Evolutionary conservation across 345 rosid genomes (phyloP), one percentile per base, ranked within the genome.

Genomic region (Euphorbia lathyris): DNA sequence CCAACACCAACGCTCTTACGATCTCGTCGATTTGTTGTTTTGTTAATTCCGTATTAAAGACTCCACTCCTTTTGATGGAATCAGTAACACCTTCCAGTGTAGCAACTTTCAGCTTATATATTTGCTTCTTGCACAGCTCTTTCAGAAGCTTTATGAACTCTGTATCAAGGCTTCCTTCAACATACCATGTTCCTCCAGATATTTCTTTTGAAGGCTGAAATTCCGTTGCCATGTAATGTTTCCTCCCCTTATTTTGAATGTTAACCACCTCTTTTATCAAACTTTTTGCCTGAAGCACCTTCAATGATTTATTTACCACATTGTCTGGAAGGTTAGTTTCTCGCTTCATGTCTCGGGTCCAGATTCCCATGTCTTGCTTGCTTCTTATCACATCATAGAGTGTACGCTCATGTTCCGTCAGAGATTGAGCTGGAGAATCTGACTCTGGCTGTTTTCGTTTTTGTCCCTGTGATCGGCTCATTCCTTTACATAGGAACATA

Each of bases 101-200:
- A 14, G 82, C 83, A 70, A 85, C 74, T 72, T 73, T 80, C 58
- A 34, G 67, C 58, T 50, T 74, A 12, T 58, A 34, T 26, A 91
- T 68, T 40, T 77, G 58, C 74, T 45, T 65, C 45, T 76, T 72
- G 56, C 94, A 95, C 1, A 30, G 50, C 14, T 65, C 53, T 69
- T 84, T 90, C 60, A 90, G 60, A 3, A 61, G 16, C 25, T 75
- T 70, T 51, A 92, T 86, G 55, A 80, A 83, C 20, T 75, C 76
- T 0, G 74, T 56, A 45, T 92, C 85, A 9, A 95, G 90, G 43
- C 68, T 66, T 1, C 98, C 98, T 58, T 83, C 85, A 3, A 3
- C 59, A 70, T 88, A 95, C 96, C 97, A 95, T 5, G 85, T 80
- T 36, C 98, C 98, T 4, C 96, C 98, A 0, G 91, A 87, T 63